Evolutionary conservation across 345 rosid genomes (phyloP).

Genomic region (Camelina sativa): DNA sequence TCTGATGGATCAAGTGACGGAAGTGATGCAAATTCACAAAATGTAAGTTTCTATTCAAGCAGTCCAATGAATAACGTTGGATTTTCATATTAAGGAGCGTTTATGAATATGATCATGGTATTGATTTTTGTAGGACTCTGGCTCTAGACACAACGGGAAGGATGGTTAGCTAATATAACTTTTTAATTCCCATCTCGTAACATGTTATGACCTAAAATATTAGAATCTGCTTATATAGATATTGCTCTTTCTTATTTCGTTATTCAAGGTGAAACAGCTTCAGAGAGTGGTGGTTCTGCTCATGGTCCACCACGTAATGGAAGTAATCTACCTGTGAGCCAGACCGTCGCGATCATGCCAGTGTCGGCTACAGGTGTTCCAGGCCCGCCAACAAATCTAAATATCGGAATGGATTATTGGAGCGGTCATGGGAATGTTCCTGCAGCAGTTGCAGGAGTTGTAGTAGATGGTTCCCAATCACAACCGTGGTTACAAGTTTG

Average conservation of each 20-base stretch:
- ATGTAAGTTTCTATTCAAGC: conserved; percentile 51
- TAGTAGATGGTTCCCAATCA: conserved; percentile 65
- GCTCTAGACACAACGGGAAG: conserved; percentile 69
- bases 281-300: conserved; percentile 72
- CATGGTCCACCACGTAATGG: conserved; percentile 68
- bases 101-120: conserved; percentile 18
- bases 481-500: conserved; percentile 87
- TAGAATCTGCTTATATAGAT: conserved; percentile 9
- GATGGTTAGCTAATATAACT: conserved; percentile 55
- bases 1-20: conserved; percentile 97
- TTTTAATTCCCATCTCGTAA: not conserved
- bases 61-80: not conserved
- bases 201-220: not conserved
- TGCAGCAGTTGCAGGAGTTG: conserved; percentile 67
- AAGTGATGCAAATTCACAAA: conserved; percentile 87
- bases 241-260: conserved; percentile 24
- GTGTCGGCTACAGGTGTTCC: conserved; percentile 63
- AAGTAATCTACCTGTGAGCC: conserved; percentile 59
- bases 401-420: conserved; percentile 99
- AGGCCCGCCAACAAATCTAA: conserved; percentile 89
- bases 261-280: conserved; percentile 56
- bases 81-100: not conserved
- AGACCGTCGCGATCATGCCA: conserved; percentile 59
- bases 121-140: conserved; percentile 60
- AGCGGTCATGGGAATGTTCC: conserved; percentile 79